A percentile compares a stretch with the other conserved stretches of the same genome.
These are phyloP conservation scores for Fusarium beomiforme DNA, from an alignment of 2,329 filamentous ascomycete species.

Conservation along the genomic window DNA sequence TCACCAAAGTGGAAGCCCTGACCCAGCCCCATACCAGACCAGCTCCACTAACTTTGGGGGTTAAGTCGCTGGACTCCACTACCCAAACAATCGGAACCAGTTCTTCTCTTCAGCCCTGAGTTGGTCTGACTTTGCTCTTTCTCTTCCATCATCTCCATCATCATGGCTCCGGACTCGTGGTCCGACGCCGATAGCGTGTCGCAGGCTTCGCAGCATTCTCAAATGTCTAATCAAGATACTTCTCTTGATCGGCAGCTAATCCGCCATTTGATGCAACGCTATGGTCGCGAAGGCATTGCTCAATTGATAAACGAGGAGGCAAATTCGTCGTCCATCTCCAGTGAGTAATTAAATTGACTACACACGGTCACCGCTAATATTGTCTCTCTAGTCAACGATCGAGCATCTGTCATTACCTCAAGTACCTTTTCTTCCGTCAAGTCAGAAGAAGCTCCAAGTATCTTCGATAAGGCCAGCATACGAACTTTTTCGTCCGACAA, in stretches of 20 bases:
- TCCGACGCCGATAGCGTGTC: slow-evolving; percentile 46
- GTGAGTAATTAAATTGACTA: slow-evolving; percentile 40
- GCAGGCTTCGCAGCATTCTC: slow-evolving; percentile 44
- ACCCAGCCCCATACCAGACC: slow-evolving; percentile 4
- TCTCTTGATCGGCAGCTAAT: slow-evolving; percentile 49
- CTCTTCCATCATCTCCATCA: slow-evolving; percentile 23
- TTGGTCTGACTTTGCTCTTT: background rate
- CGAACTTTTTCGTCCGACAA: slow-evolving; percentile 54
- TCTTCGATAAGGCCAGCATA: slow-evolving; percentile 51
- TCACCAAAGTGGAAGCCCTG: slow-evolving; percentile 1
- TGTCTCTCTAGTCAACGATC: slow-evolving; percentile 42
- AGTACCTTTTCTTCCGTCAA: slow-evolving; percentile 49
- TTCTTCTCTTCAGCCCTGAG: slow-evolving; percentile 23
- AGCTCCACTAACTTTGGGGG: slow-evolving; percentile 35
- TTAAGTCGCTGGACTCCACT: slow-evolving; percentile 36
- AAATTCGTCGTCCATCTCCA: slow-evolving; percentile 37
- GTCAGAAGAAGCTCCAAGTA: slow-evolving; percentile 49
- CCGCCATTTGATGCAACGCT: slow-evolving; percentile 48
- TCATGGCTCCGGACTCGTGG: slow-evolving; percentile 47
- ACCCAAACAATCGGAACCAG: slow-evolving; percentile 17
- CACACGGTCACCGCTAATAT: slow-evolving; percentile 8
- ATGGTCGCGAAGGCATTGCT: slow-evolving; percentile 47
- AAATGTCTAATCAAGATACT: slow-evolving; percentile 41
- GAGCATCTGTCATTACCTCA: slow-evolving; percentile 49
- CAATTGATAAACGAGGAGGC: slow-evolving; percentile 49